Percentiles rank a stretch among this genome's conserved stretches.
Evolutionary conservation across 495 filamentous ascomycete genomes (phyloP).

Genomic region (Penicillium samsonianum): DNA sequence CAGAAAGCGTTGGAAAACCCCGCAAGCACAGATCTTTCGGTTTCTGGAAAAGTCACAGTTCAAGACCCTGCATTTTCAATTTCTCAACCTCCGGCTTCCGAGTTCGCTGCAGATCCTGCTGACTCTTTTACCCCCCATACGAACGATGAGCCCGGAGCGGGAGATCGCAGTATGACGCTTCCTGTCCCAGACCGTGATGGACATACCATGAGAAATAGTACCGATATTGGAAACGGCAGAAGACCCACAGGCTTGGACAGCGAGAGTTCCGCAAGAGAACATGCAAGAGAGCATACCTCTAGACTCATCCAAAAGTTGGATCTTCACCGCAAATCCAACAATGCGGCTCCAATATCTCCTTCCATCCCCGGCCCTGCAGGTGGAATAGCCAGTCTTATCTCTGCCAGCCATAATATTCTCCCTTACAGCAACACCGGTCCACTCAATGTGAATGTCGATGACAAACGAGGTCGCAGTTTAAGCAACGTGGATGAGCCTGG

Average conservation of each 20-base stretch:
- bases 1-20: constrained; percentile 82
- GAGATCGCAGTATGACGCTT: constrained; percentile 65
- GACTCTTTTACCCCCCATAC: constrained; percentile 65
- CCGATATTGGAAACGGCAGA: constrained; percentile 61
- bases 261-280: constrained; percentile 62
- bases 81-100: constrained; percentile 80
- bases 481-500: constrained; percentile 46
- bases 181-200: constrained; percentile 66
- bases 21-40: constrained; percentile 61
- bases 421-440: constrained; percentile 54
- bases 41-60: constrained; percentile 53
- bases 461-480: constrained; percentile 35
- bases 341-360: constrained; percentile 41
- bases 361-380: constrained; percentile 49
- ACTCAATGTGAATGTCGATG: constrained; percentile 33
- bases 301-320: constrained; percentile 92
- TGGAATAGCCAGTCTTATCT: constrained; percentile 86
- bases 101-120: constrained; percentile 76
- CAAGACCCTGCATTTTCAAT: constrained; percentile 90
- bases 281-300: constrained; percentile 72
- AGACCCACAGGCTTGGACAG: constrained; percentile 50
- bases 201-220: constrained; percentile 61
- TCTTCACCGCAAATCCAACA: constrained; percentile 76
- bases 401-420: constrained; percentile 78
- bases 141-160: constrained; percentile 52